These are phyloP conservation scores for Parascedosporium putredinis DNA, from an alignment of 2,329 filamentous ascomycete genomes.

Conservation along the genomic window DNA sequence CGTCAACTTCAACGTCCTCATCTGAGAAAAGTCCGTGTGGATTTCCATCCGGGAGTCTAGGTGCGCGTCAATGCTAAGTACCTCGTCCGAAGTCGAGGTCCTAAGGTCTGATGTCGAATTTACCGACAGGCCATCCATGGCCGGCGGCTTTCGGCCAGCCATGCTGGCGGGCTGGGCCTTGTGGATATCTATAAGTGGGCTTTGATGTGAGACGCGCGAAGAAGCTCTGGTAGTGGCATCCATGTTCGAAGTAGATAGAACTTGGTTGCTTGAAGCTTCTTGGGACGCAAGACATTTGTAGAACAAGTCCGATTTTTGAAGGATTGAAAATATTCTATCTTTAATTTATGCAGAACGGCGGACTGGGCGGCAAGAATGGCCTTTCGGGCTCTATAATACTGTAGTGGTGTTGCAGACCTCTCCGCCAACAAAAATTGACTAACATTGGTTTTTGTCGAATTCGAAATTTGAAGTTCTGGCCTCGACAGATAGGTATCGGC, in stretches of 20 bases:
- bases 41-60: constrained; percentile 49
- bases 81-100: constrained; percentile 24
- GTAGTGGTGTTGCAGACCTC: constrained; percentile 61
- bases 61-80: constrained; percentile 20
- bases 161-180: background rate
- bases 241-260: constrained; percentile 16
- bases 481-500: constrained; percentile 80
- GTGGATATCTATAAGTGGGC: constrained; percentile 8
- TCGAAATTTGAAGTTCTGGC: constrained; percentile 68
- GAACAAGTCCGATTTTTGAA: constrained; percentile 93
- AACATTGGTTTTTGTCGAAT: constrained; percentile 58
- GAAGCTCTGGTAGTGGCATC: background rate
- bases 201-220: background rate
- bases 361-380: constrained; percentile 78
- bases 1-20: constrained; percentile 66
- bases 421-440: constrained; percentile 71
- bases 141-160: constrained; percentile 26
- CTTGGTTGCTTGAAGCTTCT: constrained; percentile 43
- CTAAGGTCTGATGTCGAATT: constrained; percentile 39
- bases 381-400: constrained; percentile 74
- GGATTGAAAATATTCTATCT: constrained; percentile 64
- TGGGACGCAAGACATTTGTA: constrained; percentile 93
- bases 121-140: constrained; percentile 28
- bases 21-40: constrained; percentile 55
- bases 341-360: constrained; percentile 73